These are phyloP conservation scores for Vitis rotundifolia DNA, from an alignment of 164 flowering plant genomes.

Conservation along the genomic window DNA sequence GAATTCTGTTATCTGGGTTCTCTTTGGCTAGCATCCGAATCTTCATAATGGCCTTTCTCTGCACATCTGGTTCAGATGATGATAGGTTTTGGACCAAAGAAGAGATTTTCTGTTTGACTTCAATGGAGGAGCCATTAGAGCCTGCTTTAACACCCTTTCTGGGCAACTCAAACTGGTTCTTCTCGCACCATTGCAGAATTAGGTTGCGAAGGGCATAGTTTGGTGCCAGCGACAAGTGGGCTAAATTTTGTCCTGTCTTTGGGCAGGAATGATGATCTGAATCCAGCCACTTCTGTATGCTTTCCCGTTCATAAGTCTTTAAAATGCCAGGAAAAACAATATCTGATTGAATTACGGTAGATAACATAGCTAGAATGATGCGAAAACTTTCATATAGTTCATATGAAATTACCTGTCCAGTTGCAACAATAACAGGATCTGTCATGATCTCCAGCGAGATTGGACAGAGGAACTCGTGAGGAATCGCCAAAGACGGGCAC, in stretches of 20 bases:
- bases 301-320: conserved; percentile 31
- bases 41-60: conserved; percentile 35
- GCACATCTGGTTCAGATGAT: conserved; percentile 19
- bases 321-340: too few relatives aligned
- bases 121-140: conserved; percentile 12
- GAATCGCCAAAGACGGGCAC: conserved; percentile 21
- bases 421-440: conserved; percentile 48
- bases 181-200: conserved; percentile 37
- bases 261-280: conserved; percentile 37
- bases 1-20: conserved; percentile 1
- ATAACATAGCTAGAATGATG: too few relatives aligned
- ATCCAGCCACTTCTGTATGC: conserved; percentile 37
- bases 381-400: too few relatives aligned
- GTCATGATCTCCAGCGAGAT: conserved; percentile 39
- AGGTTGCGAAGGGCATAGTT: conserved; percentile 34
- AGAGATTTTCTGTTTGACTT: conserved; percentile 18
- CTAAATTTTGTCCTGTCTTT: conserved; percentile 31
- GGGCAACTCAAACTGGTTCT: conserved; percentile 32
- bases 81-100: conserved; percentile 19
- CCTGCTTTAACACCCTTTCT: conserved; percentile 15
- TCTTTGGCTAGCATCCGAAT: conserved; percentile 8
- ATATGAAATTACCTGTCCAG: conserved; percentile 7
- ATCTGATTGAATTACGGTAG: too few relatives aligned
- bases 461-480: conserved; percentile 43
- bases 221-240: conserved; percentile 28